These are phyloP conservation scores for Lactarius hatsudake DNA, from an alignment of 768 basidiomycete species.

Conservation along the genomic window DNA sequence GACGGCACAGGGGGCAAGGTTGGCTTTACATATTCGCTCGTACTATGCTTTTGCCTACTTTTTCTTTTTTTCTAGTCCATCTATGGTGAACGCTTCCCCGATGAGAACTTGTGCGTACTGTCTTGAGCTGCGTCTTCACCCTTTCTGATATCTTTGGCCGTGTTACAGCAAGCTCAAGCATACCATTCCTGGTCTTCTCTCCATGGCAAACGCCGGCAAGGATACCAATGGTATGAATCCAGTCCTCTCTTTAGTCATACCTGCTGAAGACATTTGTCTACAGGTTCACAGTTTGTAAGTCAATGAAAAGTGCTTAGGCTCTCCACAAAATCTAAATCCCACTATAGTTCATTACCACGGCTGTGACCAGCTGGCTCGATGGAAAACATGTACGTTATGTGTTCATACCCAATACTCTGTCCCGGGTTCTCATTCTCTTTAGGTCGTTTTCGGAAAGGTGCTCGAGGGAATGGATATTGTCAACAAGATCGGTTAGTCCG, in stretches of 20 bases:
- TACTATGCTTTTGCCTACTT: not conserved
- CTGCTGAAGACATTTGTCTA: constrained; percentile 18
- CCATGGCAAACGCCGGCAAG: constrained; percentile 93
- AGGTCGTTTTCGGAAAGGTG: constrained; percentile 93
- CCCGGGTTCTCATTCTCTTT: constrained; percentile 26
- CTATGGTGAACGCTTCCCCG: constrained; percentile 86
- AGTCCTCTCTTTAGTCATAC: constrained; percentile 1
- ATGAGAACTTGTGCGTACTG: constrained; percentile 86
- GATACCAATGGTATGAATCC: constrained; percentile 78
- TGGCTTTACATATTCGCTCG: constrained; percentile 22
- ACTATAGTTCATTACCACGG: constrained; percentile 86
- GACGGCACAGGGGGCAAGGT: constrained; percentile 93
- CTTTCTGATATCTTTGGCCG: not conserved
- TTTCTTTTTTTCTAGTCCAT: constrained; percentile 58
- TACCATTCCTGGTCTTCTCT: constrained; percentile 80
- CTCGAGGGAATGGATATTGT: constrained; percentile 92
- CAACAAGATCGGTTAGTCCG: constrained; percentile 60
- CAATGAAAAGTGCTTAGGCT: not conserved
- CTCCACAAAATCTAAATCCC: constrained; percentile 11
- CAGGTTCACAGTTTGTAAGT: constrained; percentile 85
- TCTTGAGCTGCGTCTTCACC: not conserved
- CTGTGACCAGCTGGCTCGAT: constrained; percentile 86
- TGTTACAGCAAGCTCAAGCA: constrained; percentile 86
- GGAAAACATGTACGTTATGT: constrained; percentile 66
- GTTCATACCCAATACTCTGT: constrained; percentile 8